These are phyloP conservation scores for Hebeloma cylindrosporum DNA, from an alignment of 768 basidiomycete species.

Conservation along the genomic window DNA sequence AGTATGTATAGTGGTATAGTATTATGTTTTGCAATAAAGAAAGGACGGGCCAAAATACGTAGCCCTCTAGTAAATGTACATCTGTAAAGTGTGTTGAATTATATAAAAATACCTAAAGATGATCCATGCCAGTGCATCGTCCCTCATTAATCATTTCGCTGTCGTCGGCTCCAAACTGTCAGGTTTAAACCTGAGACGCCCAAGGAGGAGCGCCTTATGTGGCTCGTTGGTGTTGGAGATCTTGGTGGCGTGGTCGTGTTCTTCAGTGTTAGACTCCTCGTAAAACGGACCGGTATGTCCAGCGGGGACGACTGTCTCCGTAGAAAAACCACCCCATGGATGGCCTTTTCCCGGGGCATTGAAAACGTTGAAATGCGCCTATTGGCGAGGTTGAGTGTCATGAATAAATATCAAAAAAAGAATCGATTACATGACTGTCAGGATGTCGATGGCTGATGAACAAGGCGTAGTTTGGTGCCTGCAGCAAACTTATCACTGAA, in stretches of 20 bases:
- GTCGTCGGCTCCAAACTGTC: constrained; percentile 57
- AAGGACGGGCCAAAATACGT: too few species aligned
- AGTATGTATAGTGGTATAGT: too few species aligned
- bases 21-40: too few species aligned
- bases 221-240: constrained; percentile 44
- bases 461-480: constrained; percentile 68
- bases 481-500: constrained; percentile 65
- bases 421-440: constrained; percentile 32
- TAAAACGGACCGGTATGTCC: constrained; percentile 45
- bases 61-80: neutral
- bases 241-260: constrained; percentile 47
- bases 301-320: constrained; percentile 45
- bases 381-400: neutral
- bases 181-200: constrained; percentile 64
- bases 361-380: constrained; percentile 74
- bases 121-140: neutral
- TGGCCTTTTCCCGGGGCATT: constrained; percentile 48
- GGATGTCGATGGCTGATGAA: constrained; percentile 74
- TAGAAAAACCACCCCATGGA: constrained; percentile 75
- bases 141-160: constrained; percentile 20
- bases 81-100: neutral
- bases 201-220: constrained; percentile 58
- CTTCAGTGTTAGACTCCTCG: constrained; percentile 32
- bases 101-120: neutral
- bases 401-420: constrained; percentile 2